Base-by-base conservation (phyloP, 1,284 basidiomycete genomes). In the Moesziomyces parantarcticus region DNA sequence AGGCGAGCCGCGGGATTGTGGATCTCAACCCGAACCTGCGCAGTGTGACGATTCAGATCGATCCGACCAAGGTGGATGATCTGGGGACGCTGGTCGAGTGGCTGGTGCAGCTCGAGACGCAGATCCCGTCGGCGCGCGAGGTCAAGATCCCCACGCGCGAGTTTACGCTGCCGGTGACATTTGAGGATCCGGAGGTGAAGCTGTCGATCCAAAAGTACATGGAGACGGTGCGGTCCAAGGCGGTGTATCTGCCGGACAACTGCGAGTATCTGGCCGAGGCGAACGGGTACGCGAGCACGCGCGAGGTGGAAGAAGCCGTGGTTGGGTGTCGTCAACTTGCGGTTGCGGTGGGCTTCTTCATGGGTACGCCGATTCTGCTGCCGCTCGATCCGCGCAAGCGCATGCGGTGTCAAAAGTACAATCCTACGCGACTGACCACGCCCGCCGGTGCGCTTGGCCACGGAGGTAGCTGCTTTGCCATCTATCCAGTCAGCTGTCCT, bases 221-320 rank as follows among this genome's bases (percentile, higher is more conserved):
- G 87, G 84, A 82, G 5, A 87, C 87, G 0, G 87, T 85, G 0
- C 84, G 90, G 14, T 85, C 87, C 52, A 87, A 87, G 52, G 90
- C 90, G 0, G 88, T 88, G 1, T 91, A 91, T 77, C 84, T 92
- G 0, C 90, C 90, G 0, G 89, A 88, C 79, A 91, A 91, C 73
- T 83, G 89, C 43, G 87, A 89, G 44, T 91, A 91, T 71, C 86
- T 91, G 1, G 89, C 89, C 0, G 85, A 84, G 45, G 89, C 89
- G 42, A 91, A 90, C 68, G 90, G 89, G 0, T 80, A 90, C 20
- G 32, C 43, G 3, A 36, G 26, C n/a, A 40, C 23, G 5, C 14
- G 20, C 7, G 44, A 64, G 11, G 77, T 84, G 8, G 86, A 86
- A 20, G 85, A 86, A 40, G 68, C 67, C 7, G 66, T 66, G 1